phyloP scores from a whole-genome alignment of 345 rosid genomes.

The Heritiera fomes region DNA sequence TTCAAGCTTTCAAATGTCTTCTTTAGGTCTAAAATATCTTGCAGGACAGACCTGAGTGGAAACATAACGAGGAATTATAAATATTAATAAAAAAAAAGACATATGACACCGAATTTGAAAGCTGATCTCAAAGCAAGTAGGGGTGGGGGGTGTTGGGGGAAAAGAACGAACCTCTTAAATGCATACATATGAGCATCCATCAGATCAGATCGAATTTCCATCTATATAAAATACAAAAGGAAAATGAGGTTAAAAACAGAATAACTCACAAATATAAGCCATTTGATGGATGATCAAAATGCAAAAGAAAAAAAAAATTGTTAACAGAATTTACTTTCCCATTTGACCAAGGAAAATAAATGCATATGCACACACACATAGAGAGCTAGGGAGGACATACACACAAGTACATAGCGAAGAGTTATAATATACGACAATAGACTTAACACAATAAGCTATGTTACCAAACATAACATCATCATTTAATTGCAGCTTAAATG shows the following conservation, averaged over 20 bases:
- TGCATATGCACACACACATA: neutral
- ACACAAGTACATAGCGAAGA: neutral
- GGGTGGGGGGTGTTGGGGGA: constrained; percentile 12
- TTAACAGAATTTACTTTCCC: neutral
- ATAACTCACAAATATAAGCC: constrained; percentile 6
- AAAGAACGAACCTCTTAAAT: constrained; percentile 73
- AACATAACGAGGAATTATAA: neutral
- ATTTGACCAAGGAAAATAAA: constrained; percentile 6
- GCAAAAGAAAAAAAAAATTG: neutral
- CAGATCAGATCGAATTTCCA: constrained; percentile 93
- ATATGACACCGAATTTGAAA: neutral
- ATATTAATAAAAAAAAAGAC: neutral
- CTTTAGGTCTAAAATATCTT: constrained; percentile 67
- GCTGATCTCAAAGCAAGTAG: neutral
- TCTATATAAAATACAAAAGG: constrained; percentile 47
- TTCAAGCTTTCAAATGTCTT: constrained; percentile 74
- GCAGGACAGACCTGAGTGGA: constrained; percentile 68
- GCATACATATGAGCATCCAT: constrained; percentile 98
- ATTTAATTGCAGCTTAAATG: neutral
- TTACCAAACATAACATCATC: neutral
- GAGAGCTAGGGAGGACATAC: neutral
- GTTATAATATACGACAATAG: neutral
- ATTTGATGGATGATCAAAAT: neutral
- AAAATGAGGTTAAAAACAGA: constrained; percentile 22
- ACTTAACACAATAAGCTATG: neutral